Conservation (phyloP, 192 early-diverging fungal genomes). For the Allomyces macrogynus region DNA sequence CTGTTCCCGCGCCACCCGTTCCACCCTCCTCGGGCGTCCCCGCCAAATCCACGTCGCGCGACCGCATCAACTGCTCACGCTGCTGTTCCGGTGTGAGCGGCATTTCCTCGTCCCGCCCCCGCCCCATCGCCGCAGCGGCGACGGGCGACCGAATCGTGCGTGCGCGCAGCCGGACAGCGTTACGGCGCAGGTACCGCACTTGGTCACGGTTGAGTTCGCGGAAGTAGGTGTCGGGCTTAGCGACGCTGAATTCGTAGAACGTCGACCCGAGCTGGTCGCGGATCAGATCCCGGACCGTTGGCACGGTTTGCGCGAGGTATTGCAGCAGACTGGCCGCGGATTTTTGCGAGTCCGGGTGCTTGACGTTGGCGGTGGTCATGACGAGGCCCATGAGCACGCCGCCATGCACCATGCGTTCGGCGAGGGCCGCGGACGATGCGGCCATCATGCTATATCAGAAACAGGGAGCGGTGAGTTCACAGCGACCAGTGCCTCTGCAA, state of each 20-base stretch:
- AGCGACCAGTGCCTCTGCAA: too few species aligned
- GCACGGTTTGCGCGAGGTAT: conserved; percentile 23
- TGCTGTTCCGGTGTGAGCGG: neutral
- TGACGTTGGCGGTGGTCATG: conserved; percentile 28
- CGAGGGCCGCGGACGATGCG: conserved; percentile 19
- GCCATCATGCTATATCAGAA: conserved; percentile 20
- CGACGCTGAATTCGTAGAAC: conserved; percentile 34
- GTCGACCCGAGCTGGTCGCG: conserved; percentile 31
- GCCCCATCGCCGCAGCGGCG: too few species aligned
- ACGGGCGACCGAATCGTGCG: neutral
- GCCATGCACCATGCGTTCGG: conserved; percentile 28
- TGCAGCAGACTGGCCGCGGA: conserved; percentile 27
- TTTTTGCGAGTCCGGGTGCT: conserved; percentile 33
- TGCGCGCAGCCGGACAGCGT: conserved; percentile 12
- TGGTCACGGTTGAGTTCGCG: conserved; percentile 34
- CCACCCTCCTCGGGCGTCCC: too few species aligned
- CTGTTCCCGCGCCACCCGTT: too few species aligned
- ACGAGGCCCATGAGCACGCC: conserved; percentile 32
- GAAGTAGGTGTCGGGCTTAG: conserved; percentile 36
- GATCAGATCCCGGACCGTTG: conserved; percentile 17
- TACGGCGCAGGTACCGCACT: conserved; percentile 30
- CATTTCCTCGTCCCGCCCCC: neutral
- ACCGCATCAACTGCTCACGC: too few species aligned
- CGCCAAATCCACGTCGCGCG: too few species aligned
- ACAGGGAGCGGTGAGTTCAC: neutral